Evolutionary conservation across 2,329 filamentous ascomycete species (phyloP).

Genomic region (Bipolaris cookei): DNA sequence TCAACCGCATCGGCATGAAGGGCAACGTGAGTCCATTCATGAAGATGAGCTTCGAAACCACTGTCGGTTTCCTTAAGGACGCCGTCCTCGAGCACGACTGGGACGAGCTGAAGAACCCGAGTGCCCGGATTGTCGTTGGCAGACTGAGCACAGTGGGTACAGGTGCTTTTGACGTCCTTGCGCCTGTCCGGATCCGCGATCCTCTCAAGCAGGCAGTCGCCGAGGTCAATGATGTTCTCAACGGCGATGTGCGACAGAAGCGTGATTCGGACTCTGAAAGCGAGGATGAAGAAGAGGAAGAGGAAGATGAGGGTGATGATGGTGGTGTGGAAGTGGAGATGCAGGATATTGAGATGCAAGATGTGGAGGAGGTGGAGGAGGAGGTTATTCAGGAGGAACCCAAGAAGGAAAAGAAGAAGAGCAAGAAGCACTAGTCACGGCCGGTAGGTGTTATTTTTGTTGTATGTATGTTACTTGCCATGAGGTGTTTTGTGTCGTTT

Average conservation of each 20-base stretch:
- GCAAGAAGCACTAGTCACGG: slow-evolving; percentile 13
- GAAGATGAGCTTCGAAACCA: slow-evolving; percentile 99
- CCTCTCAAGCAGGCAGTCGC: slow-evolving; percentile 30
- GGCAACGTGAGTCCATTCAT: slow-evolving; percentile 89
- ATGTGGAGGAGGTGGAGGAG: slow-evolving; percentile 7
- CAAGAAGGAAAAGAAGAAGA: slow-evolving; percentile 14
- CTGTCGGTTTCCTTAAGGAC: slow-evolving; percentile 89
- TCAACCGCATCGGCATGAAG: slow-evolving; percentile 87
- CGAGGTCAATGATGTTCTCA: slow-evolving; percentile 18
- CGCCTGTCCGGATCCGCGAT: slow-evolving; percentile 39
- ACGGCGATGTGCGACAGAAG: slow-evolving; percentile 15
- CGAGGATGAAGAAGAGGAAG: slow-evolving; percentile 20
- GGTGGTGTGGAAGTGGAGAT: slow-evolving; percentile 20
- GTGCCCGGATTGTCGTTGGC: slow-evolving; percentile 86
- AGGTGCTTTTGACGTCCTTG: slow-evolving; percentile 86
- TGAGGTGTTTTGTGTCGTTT: slow-evolving; percentile 2
- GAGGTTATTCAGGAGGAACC: slow-evolving; percentile 8
- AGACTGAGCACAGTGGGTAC: slow-evolving; percentile 83
- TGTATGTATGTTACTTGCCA: slow-evolving; percentile 3
- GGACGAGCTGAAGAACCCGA: slow-evolving; percentile 86
- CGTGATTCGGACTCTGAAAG: slow-evolving; percentile 18
- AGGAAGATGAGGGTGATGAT: slow-evolving; percentile 9
- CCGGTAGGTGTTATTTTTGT: neutral
- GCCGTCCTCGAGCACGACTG: slow-evolving; percentile 88
- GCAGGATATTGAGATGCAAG: slow-evolving; percentile 20